Conservation (phyloP, 108 stramenopile species). For the Fistulifera solaris region DNA sequence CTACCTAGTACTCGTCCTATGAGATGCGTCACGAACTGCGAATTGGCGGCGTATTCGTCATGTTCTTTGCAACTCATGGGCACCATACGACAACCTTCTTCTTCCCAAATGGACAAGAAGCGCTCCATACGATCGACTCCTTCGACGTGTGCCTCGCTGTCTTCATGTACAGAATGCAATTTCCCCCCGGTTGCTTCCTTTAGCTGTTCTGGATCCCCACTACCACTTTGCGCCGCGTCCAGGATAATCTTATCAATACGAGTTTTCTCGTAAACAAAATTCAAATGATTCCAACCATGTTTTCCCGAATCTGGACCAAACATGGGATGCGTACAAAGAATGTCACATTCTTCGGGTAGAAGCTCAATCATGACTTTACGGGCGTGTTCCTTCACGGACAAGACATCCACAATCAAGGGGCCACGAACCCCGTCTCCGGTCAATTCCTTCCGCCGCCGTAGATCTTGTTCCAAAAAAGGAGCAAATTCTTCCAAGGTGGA, state of each 20-base stretch:
- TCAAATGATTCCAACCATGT: constrained; percentile 87
- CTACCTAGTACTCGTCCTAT: constrained; percentile 94
- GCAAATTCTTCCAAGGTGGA: constrained; percentile 44
- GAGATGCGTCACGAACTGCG: constrained; percentile 97
- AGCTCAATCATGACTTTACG: constrained; percentile 72
- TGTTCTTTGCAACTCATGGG: constrained; percentile 92
- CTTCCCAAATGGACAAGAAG: constrained; percentile 95
- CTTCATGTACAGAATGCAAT: constrained; percentile 50
- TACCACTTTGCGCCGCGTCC: constrained; percentile 9
- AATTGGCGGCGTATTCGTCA: constrained; percentile 93
- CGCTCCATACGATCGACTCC: constrained; percentile 83
- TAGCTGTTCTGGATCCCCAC: constrained; percentile 1
- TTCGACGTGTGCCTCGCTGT: constrained; percentile 51
- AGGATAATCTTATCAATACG: constrained; percentile 55
- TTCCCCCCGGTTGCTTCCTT: constrained; percentile 15
- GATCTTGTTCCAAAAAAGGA: constrained; percentile 19
- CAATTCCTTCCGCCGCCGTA: constrained; percentile 1
- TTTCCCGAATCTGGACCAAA: constrained; percentile 94
- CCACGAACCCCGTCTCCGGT: constrained; percentile 20
- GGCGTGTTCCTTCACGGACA: constrained; percentile 95
- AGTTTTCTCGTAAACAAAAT: constrained; percentile 93
- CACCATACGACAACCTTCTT: constrained; percentile 98
- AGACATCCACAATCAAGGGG: constrained; percentile 90
- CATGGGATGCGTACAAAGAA: constrained; percentile 99
- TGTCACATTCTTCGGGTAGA: constrained; percentile 81